Percentiles rank a stretch among this genome's conserved stretches.
Conservation (phyloP, 768 basidiomycete species). For the Russula dissimulans region DNA sequence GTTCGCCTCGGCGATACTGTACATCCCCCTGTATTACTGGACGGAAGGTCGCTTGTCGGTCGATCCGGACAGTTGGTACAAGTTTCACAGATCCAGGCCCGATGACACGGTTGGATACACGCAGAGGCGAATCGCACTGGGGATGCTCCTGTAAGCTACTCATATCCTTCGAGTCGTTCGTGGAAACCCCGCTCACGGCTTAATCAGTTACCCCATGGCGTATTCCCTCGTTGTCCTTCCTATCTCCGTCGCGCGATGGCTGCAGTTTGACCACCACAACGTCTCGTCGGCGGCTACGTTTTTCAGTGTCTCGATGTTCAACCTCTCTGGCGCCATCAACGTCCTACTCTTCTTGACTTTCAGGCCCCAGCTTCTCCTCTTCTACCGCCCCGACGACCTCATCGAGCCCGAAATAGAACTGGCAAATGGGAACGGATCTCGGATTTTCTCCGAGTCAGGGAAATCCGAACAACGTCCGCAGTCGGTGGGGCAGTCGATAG, state of each 20-base stretch:
- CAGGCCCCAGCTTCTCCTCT: not conserved
- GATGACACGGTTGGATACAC: conserved; percentile 2
- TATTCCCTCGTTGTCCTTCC: not conserved
- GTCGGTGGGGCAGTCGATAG: too few relatives aligned
- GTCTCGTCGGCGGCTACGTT: not conserved
- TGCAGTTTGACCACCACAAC: not conserved
- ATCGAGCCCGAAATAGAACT: too few relatives aligned
- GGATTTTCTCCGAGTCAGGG: too few relatives aligned
- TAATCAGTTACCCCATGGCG: not conserved
- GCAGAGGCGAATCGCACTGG: conserved; percentile 7
- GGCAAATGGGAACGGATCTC: too few relatives aligned
- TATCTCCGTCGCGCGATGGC: not conserved
- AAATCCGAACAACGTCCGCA: too few relatives aligned
- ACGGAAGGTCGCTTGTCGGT: conserved; percentile 29
- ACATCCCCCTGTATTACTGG: conserved; percentile 32
- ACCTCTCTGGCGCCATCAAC: not conserved
- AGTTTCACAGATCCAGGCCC: conserved; percentile 19
- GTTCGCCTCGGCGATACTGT: conserved; percentile 27
- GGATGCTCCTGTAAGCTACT: conserved; percentile 24
- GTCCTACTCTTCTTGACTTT: not conserved
- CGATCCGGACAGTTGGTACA: conserved; percentile 30
- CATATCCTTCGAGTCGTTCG: not conserved
- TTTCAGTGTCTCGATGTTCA: not conserved
- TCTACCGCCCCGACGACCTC: not conserved
- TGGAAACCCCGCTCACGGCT: not conserved